Conservation (phyloP, 192 early-diverging fungal genomes). For the Powellomyces hirtus region DNA sequence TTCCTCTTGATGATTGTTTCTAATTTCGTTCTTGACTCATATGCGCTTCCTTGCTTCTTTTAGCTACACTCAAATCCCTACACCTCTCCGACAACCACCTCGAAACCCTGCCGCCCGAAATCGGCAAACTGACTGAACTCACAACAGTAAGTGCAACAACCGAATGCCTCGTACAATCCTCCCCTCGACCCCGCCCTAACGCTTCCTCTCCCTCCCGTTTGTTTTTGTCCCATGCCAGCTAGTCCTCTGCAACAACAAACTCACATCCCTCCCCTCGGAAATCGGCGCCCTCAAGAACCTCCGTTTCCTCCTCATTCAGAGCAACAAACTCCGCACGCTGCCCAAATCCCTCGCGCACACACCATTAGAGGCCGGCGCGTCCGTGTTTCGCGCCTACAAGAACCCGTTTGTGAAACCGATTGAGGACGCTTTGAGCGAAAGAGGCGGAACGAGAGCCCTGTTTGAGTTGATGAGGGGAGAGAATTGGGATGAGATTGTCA, state of each 20-base stretch:
- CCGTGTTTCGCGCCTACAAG: constrained; percentile 11
- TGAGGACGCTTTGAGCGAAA: constrained; percentile 22
- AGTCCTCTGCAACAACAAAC: constrained; percentile 31
- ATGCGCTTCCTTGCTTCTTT: background rate
- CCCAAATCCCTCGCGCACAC: constrained; percentile 29
- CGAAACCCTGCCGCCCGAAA: constrained; percentile 34
- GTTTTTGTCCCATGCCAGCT: constrained; percentile 11
- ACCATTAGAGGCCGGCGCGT: background rate
- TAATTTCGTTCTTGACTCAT: too few species aligned
- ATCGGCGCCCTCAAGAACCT: constrained; percentile 24
- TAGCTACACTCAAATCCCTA: constrained; percentile 32
- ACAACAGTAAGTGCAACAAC: constrained; percentile 22
- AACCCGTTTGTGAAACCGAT: constrained; percentile 30
- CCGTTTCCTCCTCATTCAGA: constrained; percentile 15
- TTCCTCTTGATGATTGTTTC: too few species aligned
- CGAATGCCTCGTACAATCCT: background rate
- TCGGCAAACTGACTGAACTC: constrained; percentile 37
- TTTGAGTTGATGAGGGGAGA: constrained; percentile 23
- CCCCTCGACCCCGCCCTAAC: background rate
- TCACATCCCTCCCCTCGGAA: constrained; percentile 31
- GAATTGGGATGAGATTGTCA: constrained; percentile 1
- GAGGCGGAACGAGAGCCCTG: constrained; percentile 20
- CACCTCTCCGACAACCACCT: constrained; percentile 44
- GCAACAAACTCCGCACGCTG: constrained; percentile 40
- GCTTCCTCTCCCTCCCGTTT: background rate